Conservation (phyloP, 1,284 basidiomycete genomes). For the Rhizoctonia solani region DNA sequence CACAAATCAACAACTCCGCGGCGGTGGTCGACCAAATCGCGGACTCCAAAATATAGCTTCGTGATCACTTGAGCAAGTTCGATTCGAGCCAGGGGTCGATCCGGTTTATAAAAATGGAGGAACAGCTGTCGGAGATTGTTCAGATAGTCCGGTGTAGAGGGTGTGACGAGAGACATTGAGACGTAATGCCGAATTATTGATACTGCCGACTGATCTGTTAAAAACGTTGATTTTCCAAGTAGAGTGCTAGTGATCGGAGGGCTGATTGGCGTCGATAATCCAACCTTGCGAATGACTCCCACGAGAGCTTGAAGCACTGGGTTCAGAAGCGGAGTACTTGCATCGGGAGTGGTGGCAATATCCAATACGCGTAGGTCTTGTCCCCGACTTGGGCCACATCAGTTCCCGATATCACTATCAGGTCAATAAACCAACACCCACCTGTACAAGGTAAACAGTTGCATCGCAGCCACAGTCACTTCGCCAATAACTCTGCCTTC, state of each 20-base stretch:
- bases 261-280: slow-evolving; percentile 29
- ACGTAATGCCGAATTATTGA: slow-evolving; percentile 16
- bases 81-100: slow-evolving; percentile 22
- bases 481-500: slow-evolving; percentile 38
- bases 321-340: not conserved
- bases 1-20: slow-evolving; percentile 33
- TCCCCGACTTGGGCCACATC: not conserved
- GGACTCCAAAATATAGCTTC: slow-evolving; percentile 36
- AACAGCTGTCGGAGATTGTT: slow-evolving; percentile 1
- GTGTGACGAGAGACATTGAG: slow-evolving; percentile 20
- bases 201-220: slow-evolving; percentile 23
- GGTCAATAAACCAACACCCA: not conserved
- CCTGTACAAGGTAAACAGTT: slow-evolving; percentile 26
- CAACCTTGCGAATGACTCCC: slow-evolving; percentile 29
- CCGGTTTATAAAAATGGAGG: slow-evolving; percentile 6
- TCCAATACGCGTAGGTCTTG: slow-evolving; percentile 21
- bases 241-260: slow-evolving; percentile 30
- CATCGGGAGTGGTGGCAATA: not conserved
- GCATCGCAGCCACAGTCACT: slow-evolving; percentile 27
- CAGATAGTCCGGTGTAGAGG: slow-evolving; percentile 8
- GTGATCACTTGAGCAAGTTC: slow-evolving; percentile 34
- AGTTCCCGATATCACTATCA: not conserved
- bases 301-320: slow-evolving; percentile 32
- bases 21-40: slow-evolving; percentile 36
- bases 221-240: not conserved